A percentile compares a stretch with the other conserved stretches of the same genome.
These are phyloP conservation scores for Ogataea haglerorum DNA, from an alignment of 805 yeast species.

Conservation along the genomic window DNA sequence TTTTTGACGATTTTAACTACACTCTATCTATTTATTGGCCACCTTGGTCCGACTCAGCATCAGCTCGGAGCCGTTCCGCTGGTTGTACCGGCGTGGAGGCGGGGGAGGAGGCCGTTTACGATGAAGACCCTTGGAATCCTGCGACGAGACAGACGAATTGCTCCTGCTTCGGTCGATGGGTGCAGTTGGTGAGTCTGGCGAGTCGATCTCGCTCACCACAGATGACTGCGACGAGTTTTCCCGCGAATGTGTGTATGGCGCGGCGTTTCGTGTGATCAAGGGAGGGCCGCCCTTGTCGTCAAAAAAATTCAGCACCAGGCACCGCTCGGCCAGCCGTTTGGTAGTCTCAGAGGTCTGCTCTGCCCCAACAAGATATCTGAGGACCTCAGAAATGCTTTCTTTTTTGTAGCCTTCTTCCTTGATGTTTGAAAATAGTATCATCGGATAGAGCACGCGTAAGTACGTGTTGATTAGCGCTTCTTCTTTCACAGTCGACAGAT, in stretches of 20 bases:
- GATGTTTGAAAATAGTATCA: conserved; percentile 64
- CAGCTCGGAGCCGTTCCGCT: conserved; percentile 16
- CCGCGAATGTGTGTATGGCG: conserved; percentile 5
- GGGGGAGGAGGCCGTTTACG: conserved; percentile 24
- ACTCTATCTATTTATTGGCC: conserved; percentile 1
- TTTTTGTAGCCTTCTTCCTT: conserved; percentile 54
- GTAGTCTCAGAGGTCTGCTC: conserved; percentile 39
- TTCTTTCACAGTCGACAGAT: conserved; percentile 54
- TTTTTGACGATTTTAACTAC: neutral
- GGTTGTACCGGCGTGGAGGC: conserved; percentile 16
- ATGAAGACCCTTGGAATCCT: conserved; percentile 13
- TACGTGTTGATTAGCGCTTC: conserved; percentile 64
- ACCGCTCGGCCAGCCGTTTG: conserved; percentile 39
- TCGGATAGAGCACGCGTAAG: conserved; percentile 68
- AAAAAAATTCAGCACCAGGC: conserved; percentile 28
- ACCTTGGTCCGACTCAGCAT: conserved; percentile 19
- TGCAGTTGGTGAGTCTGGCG: conserved; percentile 12
- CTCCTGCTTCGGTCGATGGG: conserved; percentile 10
- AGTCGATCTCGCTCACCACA: conserved; percentile 16
- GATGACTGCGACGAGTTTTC: conserved; percentile 17
- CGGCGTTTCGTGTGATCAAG: neutral
- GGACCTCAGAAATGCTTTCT: conserved; percentile 47
- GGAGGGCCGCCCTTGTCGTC: conserved; percentile 2
- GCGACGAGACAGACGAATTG: conserved; percentile 16
- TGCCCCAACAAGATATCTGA: conserved; percentile 44